These are phyloP conservation scores for Punctularia strigosozonata DNA, from an alignment of 768 basidiomycete genomes.

Conservation along the genomic window DNA sequence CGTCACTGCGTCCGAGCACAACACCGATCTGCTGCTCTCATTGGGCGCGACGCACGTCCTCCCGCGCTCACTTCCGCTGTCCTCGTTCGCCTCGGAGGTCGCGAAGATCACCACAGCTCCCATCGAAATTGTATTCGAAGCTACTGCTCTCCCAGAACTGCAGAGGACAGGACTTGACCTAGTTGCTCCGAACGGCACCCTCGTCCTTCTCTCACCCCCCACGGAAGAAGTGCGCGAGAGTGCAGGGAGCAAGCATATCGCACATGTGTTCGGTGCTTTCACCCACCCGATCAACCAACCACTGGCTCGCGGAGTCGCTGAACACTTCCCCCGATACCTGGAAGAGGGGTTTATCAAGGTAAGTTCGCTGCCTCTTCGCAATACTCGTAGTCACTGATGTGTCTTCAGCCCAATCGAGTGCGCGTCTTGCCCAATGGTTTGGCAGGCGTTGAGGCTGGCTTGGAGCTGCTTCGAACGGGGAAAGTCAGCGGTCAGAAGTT, in stretches of 20 bases:
- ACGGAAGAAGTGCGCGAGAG: slow-evolving; percentile 6
- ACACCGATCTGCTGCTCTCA: slow-evolving; percentile 9
- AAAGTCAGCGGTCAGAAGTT: slow-evolving; percentile 34
- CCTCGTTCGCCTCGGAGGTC: slow-evolving; percentile 1
- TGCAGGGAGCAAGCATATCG: slow-evolving; percentile 8
- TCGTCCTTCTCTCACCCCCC: slow-evolving; percentile 1
- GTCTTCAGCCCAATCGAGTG: slow-evolving; percentile 4
- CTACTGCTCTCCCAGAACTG: slow-evolving; percentile 4
- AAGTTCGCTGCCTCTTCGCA: not conserved
- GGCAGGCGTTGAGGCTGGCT: slow-evolving; percentile 21
- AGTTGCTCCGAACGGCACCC: slow-evolving; percentile 8
- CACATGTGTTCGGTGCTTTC: slow-evolving; percentile 6
- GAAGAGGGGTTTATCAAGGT: slow-evolving; percentile 14
- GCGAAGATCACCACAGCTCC: slow-evolving; percentile 6
- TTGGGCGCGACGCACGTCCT: slow-evolving; percentile 14
- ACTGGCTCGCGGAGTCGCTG: slow-evolving; percentile 9
- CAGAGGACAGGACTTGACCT: slow-evolving; percentile 7
- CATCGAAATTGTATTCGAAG: slow-evolving; percentile 11
- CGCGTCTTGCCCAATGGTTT: not conserved
- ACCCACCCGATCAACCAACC: slow-evolving; percentile 6
- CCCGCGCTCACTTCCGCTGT: slow-evolving; percentile 5
- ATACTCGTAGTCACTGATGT: not conserved
- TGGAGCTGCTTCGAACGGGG: slow-evolving; percentile 27
- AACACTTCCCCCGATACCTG: slow-evolving; percentile 10
- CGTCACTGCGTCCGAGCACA: slow-evolving; percentile 8